Percentiles rank a stretch among this genome's conserved stretches.
Evolutionary conservation across 106 monocot species (phyloP).

Genomic region (Iris macrosiphon): DNA sequence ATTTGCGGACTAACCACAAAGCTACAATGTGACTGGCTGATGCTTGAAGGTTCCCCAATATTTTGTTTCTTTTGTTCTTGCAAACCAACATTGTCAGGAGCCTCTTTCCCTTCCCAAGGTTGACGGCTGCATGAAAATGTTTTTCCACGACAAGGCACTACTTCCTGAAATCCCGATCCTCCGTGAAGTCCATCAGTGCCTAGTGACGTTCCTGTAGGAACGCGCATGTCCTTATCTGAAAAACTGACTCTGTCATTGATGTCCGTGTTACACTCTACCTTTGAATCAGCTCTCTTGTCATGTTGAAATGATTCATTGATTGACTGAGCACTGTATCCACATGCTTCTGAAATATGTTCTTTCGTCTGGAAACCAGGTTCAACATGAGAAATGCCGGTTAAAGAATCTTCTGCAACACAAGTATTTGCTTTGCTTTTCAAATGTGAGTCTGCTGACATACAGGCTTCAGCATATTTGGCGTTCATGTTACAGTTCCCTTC

Average conservation of each 20-base stretch:
- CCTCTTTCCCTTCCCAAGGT: background rate
- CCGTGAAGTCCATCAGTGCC: background rate
- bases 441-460: too few species aligned
- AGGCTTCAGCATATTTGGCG: too few species aligned
- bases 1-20: background rate
- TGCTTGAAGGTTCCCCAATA: background rate
- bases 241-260: constrained; percentile 7
- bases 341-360: constrained; percentile 5
- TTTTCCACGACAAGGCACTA: constrained; percentile 3
- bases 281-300: background rate
- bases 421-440: too few species aligned
- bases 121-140: background rate
- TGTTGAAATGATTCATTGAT: background rate
- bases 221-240: constrained; percentile 7
- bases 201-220: background rate
- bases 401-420: too few species aligned
- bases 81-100: background rate
- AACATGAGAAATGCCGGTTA: too few species aligned
- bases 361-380: too few species aligned
- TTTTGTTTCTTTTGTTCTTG: constrained; percentile 8
- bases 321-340: constrained; percentile 7
- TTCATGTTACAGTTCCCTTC: too few species aligned
- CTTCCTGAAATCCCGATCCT: background rate
- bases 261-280: background rate
- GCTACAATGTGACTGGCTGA: background rate